Evolutionary conservation across 257 asterid species (phyloP).

Genomic region (Ballota nigra): DNA sequence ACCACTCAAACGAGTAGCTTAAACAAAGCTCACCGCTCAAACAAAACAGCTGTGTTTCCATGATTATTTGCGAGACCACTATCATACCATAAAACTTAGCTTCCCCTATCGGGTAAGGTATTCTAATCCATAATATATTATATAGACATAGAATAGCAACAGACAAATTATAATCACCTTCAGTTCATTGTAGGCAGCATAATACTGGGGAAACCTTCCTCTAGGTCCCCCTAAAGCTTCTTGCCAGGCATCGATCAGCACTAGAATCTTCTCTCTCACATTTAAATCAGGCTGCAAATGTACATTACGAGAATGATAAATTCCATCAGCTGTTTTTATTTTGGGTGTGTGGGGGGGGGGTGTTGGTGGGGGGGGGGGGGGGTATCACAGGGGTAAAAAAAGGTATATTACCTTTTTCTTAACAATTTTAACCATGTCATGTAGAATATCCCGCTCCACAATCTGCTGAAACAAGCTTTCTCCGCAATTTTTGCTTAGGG

Average conservation of each 20-base stretch:
- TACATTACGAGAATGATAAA: constrained; percentile 9
- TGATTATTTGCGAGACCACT: neutral
- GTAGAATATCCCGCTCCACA: constrained; percentile 84
- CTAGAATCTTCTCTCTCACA: constrained; percentile 94
- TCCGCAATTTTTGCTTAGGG: constrained; percentile 95
- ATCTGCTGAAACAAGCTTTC: constrained; percentile 86
- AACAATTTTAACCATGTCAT: constrained; percentile 93
- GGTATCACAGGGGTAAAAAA: neutral
- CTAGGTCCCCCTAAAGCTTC: constrained; percentile 86
- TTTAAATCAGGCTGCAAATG: constrained; percentile 81
- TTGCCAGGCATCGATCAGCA: constrained; percentile 91
- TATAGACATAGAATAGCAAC: neutral
- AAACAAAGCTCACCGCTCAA: neutral
- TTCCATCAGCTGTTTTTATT: neutral
- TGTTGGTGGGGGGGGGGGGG: neutral
- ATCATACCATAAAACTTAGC: neutral
- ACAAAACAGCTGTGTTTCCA: neutral
- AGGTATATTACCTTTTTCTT: constrained; percentile 68
- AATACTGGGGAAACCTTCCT: constrained; percentile 87
- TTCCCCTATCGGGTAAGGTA: neutral
- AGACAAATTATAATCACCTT: constrained; percentile 48
- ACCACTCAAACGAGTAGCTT: too few species aligned
- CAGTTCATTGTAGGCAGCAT: constrained; percentile 88
- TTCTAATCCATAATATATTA: neutral
- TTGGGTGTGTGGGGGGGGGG: neutral